Percentiles rank a stretch among this genome's conserved stretches.
These are phyloP conservation scores for Eimeria necatrix DNA, from an alignment of 169 alveolate species.

Conservation along the genomic window DNA sequence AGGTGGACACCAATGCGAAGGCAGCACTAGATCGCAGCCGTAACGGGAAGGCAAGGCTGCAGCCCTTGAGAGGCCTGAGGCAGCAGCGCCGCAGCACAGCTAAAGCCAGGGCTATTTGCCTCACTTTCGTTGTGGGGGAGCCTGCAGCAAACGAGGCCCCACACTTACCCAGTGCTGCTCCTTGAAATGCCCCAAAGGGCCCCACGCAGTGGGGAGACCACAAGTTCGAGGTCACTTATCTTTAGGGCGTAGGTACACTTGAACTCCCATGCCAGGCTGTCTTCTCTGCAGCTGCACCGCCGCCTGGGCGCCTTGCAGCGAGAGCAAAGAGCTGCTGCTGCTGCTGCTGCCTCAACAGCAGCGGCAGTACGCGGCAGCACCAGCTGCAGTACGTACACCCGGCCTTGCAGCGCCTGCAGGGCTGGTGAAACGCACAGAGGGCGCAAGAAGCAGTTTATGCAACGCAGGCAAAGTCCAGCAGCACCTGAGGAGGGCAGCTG, in stretches of 20 bases:
- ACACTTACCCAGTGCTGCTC: conserved; percentile 32
- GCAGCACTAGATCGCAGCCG: conserved; percentile 44
- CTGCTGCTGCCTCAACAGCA: conserved; percentile 12
- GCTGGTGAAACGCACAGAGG: neutral
- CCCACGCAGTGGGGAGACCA: conserved; percentile 49
- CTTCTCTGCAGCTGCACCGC: conserved; percentile 15
- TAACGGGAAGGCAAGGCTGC: conserved; percentile 47
- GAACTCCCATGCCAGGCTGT: conserved; percentile 56
- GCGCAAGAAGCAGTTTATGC: neutral
- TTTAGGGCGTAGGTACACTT: conserved; percentile 41
- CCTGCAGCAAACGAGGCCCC: neutral
- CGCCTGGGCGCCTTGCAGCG: conserved; percentile 19
- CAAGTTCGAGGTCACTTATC: conserved; percentile 40
- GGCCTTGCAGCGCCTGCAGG: conserved; percentile 38
- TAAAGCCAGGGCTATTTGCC: neutral
- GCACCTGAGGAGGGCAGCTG: neutral
- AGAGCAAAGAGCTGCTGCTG: neutral
- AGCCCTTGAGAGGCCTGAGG: conserved; percentile 68
- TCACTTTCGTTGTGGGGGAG: neutral
- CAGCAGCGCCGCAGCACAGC: too few relatives aligned
- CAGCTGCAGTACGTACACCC: conserved; percentile 60
- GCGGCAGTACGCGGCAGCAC: conserved; percentile 54
- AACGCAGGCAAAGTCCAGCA: neutral
- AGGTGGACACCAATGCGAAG: conserved; percentile 17
- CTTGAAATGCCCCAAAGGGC: conserved; percentile 56